Conservation (phyloP, 2,329 filamentous ascomycete genomes). For the Penicillium concentricum region DNA sequence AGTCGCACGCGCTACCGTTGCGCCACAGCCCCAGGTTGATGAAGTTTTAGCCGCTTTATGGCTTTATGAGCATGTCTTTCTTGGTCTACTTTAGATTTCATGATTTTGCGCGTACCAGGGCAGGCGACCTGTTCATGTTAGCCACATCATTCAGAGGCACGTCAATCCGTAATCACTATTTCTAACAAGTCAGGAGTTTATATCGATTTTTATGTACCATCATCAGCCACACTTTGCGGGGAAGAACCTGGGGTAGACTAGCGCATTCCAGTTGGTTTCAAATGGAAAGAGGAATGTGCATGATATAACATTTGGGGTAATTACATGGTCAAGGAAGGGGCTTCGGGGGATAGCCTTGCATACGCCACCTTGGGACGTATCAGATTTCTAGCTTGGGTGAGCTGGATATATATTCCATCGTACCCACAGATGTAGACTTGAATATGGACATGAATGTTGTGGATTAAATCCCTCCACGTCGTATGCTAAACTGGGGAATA, state of each 20-base stretch:
- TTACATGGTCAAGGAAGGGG: not conserved
- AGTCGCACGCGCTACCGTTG: not conserved
- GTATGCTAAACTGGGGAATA: not conserved
- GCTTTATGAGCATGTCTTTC: accelerated
- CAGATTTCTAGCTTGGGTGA: not conserved
- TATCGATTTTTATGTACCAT: not conserved
- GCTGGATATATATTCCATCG: not conserved
- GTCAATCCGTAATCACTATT: not conserved
- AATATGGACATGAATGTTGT: not conserved
- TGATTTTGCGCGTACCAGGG: not conserved
- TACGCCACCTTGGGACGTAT: not conserved
- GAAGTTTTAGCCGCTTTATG: not conserved
- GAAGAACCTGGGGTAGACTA: conserved; percentile 5
- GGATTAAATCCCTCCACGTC: not conserved
- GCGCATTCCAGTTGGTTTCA: conserved; percentile 1
- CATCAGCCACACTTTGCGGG: not conserved
- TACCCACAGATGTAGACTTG: not conserved
- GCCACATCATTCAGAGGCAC: not conserved
- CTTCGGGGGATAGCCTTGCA: not conserved
- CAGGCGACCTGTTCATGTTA: not conserved
- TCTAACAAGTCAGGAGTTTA: not conserved
- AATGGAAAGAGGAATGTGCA: not conserved
- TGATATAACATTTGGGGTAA: too few relatives aligned
- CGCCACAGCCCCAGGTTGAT: not conserved
- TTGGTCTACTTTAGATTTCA: not conserved